Conservation (phyloP, 2,329 filamentous ascomycete genomes). For the Ascochyta clinopodiicola region DNA sequence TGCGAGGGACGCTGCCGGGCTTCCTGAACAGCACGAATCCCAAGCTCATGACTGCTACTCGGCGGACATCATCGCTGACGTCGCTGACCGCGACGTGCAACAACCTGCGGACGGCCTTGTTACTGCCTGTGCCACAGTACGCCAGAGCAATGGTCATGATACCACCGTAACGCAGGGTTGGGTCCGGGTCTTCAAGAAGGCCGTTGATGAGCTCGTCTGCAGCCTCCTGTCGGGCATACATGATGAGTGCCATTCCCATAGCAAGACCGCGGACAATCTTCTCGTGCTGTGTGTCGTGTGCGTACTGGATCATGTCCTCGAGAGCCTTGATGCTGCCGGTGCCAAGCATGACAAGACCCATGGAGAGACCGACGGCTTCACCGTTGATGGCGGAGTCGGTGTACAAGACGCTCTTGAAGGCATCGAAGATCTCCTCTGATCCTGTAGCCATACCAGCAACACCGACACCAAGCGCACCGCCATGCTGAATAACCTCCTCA, state of each 20-base stretch:
- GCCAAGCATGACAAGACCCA: slow-evolving; percentile 98
- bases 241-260: slow-evolving; percentile 96
- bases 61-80: slow-evolving; percentile 95
- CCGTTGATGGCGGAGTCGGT: slow-evolving; percentile 95
- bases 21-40: slow-evolving; percentile 99
- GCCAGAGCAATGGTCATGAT: slow-evolving; percentile 98
- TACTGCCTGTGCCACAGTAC: slow-evolving; percentile 96
- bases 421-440: slow-evolving; percentile 87
- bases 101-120: slow-evolving; percentile 96
- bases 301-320: slow-evolving; percentile 97
- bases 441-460: slow-evolving; percentile 98
- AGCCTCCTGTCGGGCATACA: slow-evolving; percentile 94
- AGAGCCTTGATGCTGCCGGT: slow-evolving; percentile 94
- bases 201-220: slow-evolving; percentile 95
- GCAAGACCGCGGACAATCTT: slow-evolving; percentile 97
- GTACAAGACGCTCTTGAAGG: slow-evolving; percentile 86
- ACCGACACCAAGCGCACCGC: slow-evolving; percentile 91
- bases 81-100: slow-evolving; percentile 97
- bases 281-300: slow-evolving; percentile 97
- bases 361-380: slow-evolving; percentile 92
- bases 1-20: slow-evolving; percentile 93
- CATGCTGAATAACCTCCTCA: slow-evolving; percentile 95
- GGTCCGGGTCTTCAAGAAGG: slow-evolving; percentile 90
- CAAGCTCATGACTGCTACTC: slow-evolving; percentile 95
- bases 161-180: slow-evolving; percentile 92